Conservation (phyloP, 768 basidiomycete genomes). For the Lepiota brunneoincarnata region DNA sequence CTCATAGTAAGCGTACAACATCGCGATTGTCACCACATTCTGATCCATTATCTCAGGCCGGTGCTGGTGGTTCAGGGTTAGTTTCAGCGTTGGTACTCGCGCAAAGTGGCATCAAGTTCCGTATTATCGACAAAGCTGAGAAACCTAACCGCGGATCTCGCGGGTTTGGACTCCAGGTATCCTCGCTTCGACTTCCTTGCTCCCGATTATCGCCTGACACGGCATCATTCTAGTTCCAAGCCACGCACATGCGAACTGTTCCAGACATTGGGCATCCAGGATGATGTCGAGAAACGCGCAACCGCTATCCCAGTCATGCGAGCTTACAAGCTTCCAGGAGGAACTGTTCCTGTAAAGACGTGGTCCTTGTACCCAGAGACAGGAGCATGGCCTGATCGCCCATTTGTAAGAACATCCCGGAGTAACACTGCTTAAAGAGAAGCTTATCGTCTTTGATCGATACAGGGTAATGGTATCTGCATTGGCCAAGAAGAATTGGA, state of each 20-base stretch:
- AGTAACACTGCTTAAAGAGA: too few relatives aligned
- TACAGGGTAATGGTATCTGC: background rate
- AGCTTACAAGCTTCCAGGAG: slow-evolving; percentile 23
- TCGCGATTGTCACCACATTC: too few relatives aligned
- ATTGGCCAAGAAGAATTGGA: slow-evolving; percentile 17
- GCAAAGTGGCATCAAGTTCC: background rate
- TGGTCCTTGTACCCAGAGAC: slow-evolving; percentile 22
- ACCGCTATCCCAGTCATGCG: slow-evolving; percentile 23
- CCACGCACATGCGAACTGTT: slow-evolving; percentile 24
- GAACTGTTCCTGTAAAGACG: slow-evolving; percentile 20
- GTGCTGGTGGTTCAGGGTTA: background rate
- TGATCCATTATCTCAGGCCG: slow-evolving; percentile 1
- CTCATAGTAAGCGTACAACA: too few relatives aligned
- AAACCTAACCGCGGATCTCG: slow-evolving; percentile 18
- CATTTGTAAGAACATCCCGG: slow-evolving; percentile 12
- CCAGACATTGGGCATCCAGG: slow-evolving; percentile 18
- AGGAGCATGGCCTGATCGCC: slow-evolving; percentile 20
- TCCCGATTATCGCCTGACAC: background rate
- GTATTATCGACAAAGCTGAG: slow-evolving; percentile 15
- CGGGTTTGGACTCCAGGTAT: slow-evolving; percentile 22
- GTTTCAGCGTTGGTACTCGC: slow-evolving; percentile 1
- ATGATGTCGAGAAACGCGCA: slow-evolving; percentile 16
- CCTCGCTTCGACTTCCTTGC: background rate
- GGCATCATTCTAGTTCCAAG: slow-evolving; percentile 10
- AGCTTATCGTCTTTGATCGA: too few relatives aligned